Evolutionary conservation across 352 stramenopile species (phyloP).

Genomic region (Phytophthora citricola): DNA sequence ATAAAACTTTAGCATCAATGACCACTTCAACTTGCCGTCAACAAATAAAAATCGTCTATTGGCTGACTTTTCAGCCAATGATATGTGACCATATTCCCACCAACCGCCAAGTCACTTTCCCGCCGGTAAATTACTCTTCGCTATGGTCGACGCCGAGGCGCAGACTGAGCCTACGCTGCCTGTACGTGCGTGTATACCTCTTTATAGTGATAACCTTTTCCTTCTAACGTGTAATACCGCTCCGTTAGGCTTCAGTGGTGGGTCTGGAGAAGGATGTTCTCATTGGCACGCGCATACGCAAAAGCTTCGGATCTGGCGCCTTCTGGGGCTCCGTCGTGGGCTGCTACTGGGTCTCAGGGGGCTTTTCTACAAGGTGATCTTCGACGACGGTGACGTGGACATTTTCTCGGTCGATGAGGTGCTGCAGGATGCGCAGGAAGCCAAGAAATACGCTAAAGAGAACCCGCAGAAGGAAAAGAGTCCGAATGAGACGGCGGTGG

Average conservation of each 20-base stretch:
- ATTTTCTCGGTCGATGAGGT: slow-evolving; percentile 67
- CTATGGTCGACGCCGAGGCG: slow-evolving; percentile 30
- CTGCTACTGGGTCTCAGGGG: slow-evolving; percentile 60
- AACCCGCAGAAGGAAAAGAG: slow-evolving; percentile 26
- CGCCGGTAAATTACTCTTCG: background rate
- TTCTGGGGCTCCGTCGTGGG: slow-evolving; percentile 76
- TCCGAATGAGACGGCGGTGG: background rate
- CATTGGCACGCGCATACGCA: slow-evolving; percentile 59
- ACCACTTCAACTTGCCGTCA: slow-evolving; percentile 13
- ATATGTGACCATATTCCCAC: slow-evolving; percentile 8
- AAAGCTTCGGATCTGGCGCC: slow-evolving; percentile 66
- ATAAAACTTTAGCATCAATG: background rate
- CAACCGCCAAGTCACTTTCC: slow-evolving; percentile 9
- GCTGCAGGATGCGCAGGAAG: slow-evolving; percentile 49
- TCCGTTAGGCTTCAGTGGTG: slow-evolving; percentile 23
- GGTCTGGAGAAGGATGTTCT: slow-evolving; percentile 30
- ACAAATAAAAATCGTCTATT: slow-evolving; percentile 4
- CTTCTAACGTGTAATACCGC: background rate
- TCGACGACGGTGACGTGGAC: slow-evolving; percentile 86
- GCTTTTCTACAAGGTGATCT: slow-evolving; percentile 82
- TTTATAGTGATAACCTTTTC: background rate
- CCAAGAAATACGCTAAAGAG: slow-evolving; percentile 33
- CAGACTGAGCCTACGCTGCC: slow-evolving; percentile 27
- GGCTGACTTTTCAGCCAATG: slow-evolving; percentile 23
- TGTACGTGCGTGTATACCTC: slow-evolving; percentile 3